A percentile compares a stretch with the other conserved stretches of the same genome.
These are phyloP conservation scores for Amaranthus hypochondriacus DNA, from an alignment of 148 eudicot genomes.

Conservation along the genomic window DNA sequence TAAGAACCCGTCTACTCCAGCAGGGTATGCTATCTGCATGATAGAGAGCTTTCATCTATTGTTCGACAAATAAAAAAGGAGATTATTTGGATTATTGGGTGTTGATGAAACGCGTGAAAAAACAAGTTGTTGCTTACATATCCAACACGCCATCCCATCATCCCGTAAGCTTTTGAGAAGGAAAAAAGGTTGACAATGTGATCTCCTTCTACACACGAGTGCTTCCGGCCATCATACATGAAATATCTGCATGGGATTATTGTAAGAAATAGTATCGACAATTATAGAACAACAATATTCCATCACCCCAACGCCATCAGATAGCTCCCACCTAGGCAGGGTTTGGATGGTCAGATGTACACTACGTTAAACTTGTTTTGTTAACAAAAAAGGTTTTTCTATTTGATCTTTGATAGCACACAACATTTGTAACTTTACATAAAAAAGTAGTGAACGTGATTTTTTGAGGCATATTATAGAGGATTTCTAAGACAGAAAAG, in stretches of 20 bases:
- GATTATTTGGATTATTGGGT: neutral
- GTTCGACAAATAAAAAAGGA: neutral
- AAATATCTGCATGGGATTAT: slow-evolving; percentile 56
- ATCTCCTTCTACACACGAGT: slow-evolving; percentile 76
- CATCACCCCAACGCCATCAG: too few relatives aligned
- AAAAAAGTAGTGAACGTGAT: too few relatives aligned
- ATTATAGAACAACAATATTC: too few relatives aligned
- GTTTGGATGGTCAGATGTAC: too few relatives aligned
- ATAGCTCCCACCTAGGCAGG: too few relatives aligned
- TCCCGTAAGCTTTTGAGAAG: slow-evolving; percentile 95
- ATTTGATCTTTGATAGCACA: too few relatives aligned
- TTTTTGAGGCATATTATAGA: too few relatives aligned
- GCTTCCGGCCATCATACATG: slow-evolving; percentile 93
- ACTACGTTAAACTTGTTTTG: too few relatives aligned
- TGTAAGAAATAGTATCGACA: neutral
- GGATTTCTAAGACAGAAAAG: too few relatives aligned
- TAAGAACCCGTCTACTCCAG: slow-evolving; percentile 59
- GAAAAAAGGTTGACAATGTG: slow-evolving; percentile 92
- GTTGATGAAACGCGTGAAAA: neutral
- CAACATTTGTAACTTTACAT: too few relatives aligned
- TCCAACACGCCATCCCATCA: slow-evolving; percentile 99
- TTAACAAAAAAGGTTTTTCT: too few relatives aligned
- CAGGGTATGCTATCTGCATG: slow-evolving; percentile 87
- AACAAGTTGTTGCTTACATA: slow-evolving; percentile 57
- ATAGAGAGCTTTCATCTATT: neutral